Base-by-base conservation (phyloP, 768 basidiomycete genomes). In the Roridomyces roridus region DNA sequence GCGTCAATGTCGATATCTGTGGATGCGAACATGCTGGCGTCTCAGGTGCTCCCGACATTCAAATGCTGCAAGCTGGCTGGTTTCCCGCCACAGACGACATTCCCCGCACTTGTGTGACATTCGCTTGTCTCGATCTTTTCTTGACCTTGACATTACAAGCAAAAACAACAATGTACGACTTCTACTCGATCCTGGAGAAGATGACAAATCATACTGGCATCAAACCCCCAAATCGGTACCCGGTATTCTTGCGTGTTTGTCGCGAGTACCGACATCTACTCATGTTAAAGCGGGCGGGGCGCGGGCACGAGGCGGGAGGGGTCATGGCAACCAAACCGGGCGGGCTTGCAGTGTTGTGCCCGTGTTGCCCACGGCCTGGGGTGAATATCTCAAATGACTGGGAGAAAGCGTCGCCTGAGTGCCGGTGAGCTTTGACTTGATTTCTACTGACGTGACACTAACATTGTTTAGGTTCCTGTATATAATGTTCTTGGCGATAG, bases 331-430 rank as follows among this genome's bases (percentile, higher is more conserved):
- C 67, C 1, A 25, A 55, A 18, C 37, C 44, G 4, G 72, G 72
- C 2, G 67, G 67, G 18, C 63, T 67, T n/a, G 72, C 72, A 1
- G 47, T 73, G 5, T 44, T 60, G 3, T 75, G 74, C 51, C 67
- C 70, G 3, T 70, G 70, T 20, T 75, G 72, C 44, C 73, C 73
- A 8, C 49, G 63, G 1, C 69, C 69, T 6, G 66, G 64, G 9
- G 65, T 68, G 2, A 74, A 75, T 53, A 51, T 74, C 24, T 68
- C 65, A 0, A 35, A 26, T 4, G 62, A 57, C 17, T 71, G 68
- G 68, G 39, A 62, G 36, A 43, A 54, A 4, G 61, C 36, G 3
- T 10, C 26, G 10, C 29, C 46, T 11, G 46, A 35, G 24, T 7
- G 26, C 15, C 29, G 28, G 59, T 61, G 24, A 50, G 59, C 15